These are phyloP conservation scores for Neonothopanus nambi DNA, from an alignment of 1,284 basidiomycete genomes.

Conservation along the genomic window DNA sequence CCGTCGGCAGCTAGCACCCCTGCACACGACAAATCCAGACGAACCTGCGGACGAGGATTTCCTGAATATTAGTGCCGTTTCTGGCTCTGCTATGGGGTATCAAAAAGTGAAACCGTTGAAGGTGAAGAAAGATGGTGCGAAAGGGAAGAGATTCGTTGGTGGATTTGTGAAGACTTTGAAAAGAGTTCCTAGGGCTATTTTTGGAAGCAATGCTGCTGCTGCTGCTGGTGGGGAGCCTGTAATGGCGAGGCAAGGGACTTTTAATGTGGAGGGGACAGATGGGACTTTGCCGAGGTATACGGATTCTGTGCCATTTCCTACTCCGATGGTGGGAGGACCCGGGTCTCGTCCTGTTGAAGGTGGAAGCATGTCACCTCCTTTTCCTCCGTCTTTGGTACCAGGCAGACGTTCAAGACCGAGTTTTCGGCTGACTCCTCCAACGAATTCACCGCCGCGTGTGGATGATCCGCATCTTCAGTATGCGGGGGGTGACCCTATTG, in stretches of 20 bases:
- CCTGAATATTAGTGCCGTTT: conserved; percentile 3
- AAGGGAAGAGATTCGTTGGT: conserved; percentile 12
- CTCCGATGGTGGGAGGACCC: not conserved
- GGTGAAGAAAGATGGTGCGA: conserved; percentile 7
- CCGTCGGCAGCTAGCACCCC: not conserved
- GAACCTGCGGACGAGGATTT: conserved; percentile 8
- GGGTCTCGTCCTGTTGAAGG: not conserved
- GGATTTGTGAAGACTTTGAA: conserved; percentile 12
- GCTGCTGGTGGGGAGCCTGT: not conserved
- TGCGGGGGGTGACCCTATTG: no score
- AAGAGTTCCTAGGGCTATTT: conserved; percentile 11
- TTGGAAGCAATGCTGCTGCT: no score
- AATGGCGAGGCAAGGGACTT: not conserved
- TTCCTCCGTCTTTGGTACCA: conserved; percentile 2
- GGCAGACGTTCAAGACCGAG: not conserved
- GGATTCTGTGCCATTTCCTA: conserved; percentile 5
- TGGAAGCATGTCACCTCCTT: not conserved
- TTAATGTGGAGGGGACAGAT: not conserved
- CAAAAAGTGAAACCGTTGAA: not conserved
- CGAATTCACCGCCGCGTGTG: no score
- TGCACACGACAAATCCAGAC: conserved; percentile 12
- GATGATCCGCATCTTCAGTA: no score
- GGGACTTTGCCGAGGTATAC: conserved; percentile 6
- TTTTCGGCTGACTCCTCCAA: no score
- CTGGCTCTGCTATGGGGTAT: conserved; percentile 1